Evolutionary conservation across 352 stramenopile genomes (phyloP).

Genomic region (Globisporangium heterothallicum): DNA sequence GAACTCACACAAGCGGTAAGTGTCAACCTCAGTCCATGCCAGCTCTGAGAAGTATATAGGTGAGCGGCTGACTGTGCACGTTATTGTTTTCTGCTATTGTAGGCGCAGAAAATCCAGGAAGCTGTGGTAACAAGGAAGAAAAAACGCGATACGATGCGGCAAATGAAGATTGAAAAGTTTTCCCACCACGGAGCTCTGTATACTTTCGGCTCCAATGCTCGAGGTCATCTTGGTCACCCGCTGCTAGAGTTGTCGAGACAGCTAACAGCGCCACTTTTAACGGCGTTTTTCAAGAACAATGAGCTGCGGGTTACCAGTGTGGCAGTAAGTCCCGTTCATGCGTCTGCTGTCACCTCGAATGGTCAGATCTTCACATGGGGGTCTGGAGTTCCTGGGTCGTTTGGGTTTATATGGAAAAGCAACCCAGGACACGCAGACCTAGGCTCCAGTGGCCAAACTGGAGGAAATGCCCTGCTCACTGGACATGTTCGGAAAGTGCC

Average conservation of each 20-base stretch:
- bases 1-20: constrained; percentile 42
- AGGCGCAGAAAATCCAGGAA: constrained; percentile 59
- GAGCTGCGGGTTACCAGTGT: constrained; percentile 49
- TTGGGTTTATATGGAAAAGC: constrained; percentile 42
- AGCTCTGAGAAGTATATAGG: background rate
- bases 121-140: constrained; percentile 60
- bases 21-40: background rate
- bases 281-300: constrained; percentile 66
- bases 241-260: constrained; percentile 32
- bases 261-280: constrained; percentile 36
- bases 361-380: constrained; percentile 73
- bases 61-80: background rate
- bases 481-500: constrained; percentile 28
- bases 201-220: constrained; percentile 54
- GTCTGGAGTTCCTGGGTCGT: constrained; percentile 50
- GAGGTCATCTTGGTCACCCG: constrained; percentile 49
- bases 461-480: constrained; percentile 1
- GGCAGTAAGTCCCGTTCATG: constrained; percentile 48
- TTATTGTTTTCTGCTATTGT: background rate
- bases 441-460: too few species aligned
- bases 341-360: constrained; percentile 53
- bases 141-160: constrained; percentile 50
- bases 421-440: background rate
- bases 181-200: constrained; percentile 67
- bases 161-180: constrained; percentile 69